Evolutionary conservation across 768 basidiomycete genomes (phyloP).

Genomic region (Leccinum arenicola): DNA sequence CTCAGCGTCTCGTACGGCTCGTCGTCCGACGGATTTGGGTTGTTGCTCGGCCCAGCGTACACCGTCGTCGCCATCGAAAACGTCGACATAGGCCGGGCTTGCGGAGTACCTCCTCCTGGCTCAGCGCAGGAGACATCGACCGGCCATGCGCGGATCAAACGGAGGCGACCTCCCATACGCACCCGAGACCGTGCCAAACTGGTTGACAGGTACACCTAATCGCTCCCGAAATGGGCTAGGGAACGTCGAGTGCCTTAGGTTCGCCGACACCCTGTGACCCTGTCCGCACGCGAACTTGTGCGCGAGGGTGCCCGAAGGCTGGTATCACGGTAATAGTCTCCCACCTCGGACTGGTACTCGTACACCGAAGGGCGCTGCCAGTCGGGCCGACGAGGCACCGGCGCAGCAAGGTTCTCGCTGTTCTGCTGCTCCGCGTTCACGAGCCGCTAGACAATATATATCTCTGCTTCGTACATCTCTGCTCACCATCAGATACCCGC

Average conservation of each 20-base stretch:
- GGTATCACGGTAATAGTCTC: slow-evolving; percentile 62
- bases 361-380: slow-evolving; percentile 48
- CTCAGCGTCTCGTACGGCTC: too few relatives aligned
- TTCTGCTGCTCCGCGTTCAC: slow-evolving; percentile 25
- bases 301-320: slow-evolving; percentile 34
- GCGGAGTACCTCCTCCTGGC: too few relatives aligned
- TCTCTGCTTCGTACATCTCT: slow-evolving; percentile 58
- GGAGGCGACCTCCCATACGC: slow-evolving; percentile 39
- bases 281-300: slow-evolving; percentile 32
- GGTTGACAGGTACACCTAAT: slow-evolving; percentile 33
- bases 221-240: slow-evolving; percentile 39
- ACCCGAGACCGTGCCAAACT: slow-evolving; percentile 35
- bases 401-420: slow-evolving; percentile 28
- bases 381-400: slow-evolving; percentile 33
- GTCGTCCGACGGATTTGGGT: too few relatives aligned
- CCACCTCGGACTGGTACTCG: slow-evolving; percentile 40
- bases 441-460: slow-evolving; percentile 57
- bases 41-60: too few relatives aligned
- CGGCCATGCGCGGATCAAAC: slow-evolving; percentile 44
- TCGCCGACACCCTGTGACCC: slow-evolving; percentile 28
- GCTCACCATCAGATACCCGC: slow-evolving; percentile 11
- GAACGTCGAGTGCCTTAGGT: slow-evolving; percentile 25
- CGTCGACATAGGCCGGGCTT: too few relatives aligned
- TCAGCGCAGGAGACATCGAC: too few relatives aligned
- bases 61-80: too few relatives aligned